Conservation (phyloP, 129 eudicot species). For the Helianthus annuus region DNA sequence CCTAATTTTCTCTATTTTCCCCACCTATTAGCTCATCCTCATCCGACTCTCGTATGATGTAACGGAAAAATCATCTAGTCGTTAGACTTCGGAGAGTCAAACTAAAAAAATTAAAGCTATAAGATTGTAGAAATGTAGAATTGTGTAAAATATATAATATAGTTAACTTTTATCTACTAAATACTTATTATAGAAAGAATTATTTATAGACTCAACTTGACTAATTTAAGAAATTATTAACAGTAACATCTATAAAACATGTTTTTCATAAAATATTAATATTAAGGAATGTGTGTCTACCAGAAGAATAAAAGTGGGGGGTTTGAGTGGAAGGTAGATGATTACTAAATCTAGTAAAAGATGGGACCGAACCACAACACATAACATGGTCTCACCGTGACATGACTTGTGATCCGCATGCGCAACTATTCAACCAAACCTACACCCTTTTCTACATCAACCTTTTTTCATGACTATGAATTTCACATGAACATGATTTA, state of each 20-base stretch:
- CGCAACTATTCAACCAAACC: constrained; percentile 23
- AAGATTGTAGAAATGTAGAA: no score
- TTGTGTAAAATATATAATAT: no score
- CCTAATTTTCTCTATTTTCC: no score
- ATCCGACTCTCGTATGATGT: no score
- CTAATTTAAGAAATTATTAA: not conserved
- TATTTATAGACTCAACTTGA: not conserved
- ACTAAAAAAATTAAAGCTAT: no score
- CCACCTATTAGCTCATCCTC: no score
- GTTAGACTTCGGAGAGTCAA: no score
- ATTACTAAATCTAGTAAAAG: constrained; percentile 36
- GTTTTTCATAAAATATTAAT: not conserved
- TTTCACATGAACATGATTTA: not conserved
- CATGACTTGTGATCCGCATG: constrained; percentile 39
- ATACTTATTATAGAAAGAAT: no score
- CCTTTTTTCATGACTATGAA: not conserved
- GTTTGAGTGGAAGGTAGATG: constrained; percentile 29
- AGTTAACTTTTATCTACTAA: no score
- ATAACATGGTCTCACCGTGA: constrained; percentile 30
- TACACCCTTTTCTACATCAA: not conserved
- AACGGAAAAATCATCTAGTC: no score
- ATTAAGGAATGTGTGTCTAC: not conserved
- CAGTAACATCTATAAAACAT: not conserved
- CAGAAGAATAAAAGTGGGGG: constrained; percentile 22
- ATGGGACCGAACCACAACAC: constrained; percentile 27